Evolutionary conservation across 805 yeast species (phyloP), one percentile per base, ranked within the genome.

Genomic region (Metschnikowia similis): DNA sequence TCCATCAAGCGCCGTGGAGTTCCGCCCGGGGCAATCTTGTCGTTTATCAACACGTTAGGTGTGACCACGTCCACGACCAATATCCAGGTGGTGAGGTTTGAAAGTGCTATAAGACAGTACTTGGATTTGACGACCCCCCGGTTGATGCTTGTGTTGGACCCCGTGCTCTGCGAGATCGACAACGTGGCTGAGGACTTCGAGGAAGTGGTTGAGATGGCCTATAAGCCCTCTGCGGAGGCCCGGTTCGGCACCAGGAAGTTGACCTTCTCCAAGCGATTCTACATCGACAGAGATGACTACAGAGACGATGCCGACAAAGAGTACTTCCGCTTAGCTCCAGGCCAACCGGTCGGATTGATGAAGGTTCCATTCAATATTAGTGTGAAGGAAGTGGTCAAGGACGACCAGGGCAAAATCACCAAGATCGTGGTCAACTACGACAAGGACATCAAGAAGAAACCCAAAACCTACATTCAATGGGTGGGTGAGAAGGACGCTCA

Each of bases 381-480:
- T 40, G 92, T 87, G 58, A 82, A 80, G 48, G 77, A 83, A 47
- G 79, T 83, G 49, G 89, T 84, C 55, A 82, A 75, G 60, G 84
- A 85, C 58, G 75, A 69, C 39, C 58, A 66, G 0, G 96, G 96
- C 17, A 74, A 80, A 43, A 81, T 91, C 47, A 73, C 74, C 17
- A 82, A 80, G 69, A 81, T 94, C 50, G 84, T 85, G 58, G 96
- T 87, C 45, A 80, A 84, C 60, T 94, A 92, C 64, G 87, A 90
- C 64, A 82, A 81, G 55, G 54, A 51, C 38, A 72, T 71, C 49
- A 74, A 74, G 56, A 80, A 76, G 67, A 89, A 88, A 65, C 99
- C 99, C 64, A 94, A 92, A 81, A 91, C 99, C 8, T 94, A 77
- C 66, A 90, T 94, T 63, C 99, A 94, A 72, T 94, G 99, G 99